Percentiles rank a stretch among this genome's conserved stretches.
Conservation (phyloP, 805 yeast genomes). For the Hanseniaspora taiwanica region DNA sequence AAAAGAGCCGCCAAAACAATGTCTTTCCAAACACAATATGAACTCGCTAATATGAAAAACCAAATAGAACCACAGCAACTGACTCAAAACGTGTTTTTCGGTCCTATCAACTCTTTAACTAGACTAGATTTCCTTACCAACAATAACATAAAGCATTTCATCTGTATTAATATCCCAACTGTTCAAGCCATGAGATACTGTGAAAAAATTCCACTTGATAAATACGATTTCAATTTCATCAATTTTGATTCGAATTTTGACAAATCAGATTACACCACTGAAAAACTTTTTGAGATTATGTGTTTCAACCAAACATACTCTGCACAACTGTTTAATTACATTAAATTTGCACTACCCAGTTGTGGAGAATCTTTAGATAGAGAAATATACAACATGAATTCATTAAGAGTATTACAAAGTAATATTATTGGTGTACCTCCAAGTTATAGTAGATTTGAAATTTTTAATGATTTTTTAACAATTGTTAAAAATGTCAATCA, state of each 20-base stretch:
- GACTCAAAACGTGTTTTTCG: slow-evolving; percentile 30
- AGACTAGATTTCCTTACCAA: slow-evolving; percentile 25
- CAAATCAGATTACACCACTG: slow-evolving; percentile 17
- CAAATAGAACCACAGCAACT: slow-evolving; percentile 30
- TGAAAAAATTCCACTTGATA: slow-evolving; percentile 16
- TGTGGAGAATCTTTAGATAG: slow-evolving; percentile 1
- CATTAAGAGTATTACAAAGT: slow-evolving; percentile 5
- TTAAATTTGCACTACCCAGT: slow-evolving; percentile 1
- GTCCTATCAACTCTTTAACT: slow-evolving; percentile 32
- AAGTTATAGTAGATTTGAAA: slow-evolving; percentile 13
- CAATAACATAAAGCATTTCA: slow-evolving; percentile 28
- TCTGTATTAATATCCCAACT: slow-evolving; percentile 24
- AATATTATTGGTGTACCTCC: slow-evolving; percentile 9
- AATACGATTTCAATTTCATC: slow-evolving; percentile 19
- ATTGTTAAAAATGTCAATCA: slow-evolving; percentile 12
- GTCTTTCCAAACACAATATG: slow-evolving; percentile 6
- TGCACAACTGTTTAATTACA: slow-evolving; percentile 3
- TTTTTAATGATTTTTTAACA: slow-evolving; percentile 19
- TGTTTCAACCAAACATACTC: slow-evolving; percentile 6
- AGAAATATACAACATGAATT: slow-evolving; percentile 4
- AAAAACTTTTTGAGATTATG: slow-evolving; percentile 7
- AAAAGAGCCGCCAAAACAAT: background rate
- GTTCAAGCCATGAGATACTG: slow-evolving; percentile 21
- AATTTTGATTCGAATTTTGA: slow-evolving; percentile 24
- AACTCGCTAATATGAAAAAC: slow-evolving; percentile 8